Base-by-base conservation (phyloP, 306 rosid genomes). In the Bauhinia variegata region DNA sequence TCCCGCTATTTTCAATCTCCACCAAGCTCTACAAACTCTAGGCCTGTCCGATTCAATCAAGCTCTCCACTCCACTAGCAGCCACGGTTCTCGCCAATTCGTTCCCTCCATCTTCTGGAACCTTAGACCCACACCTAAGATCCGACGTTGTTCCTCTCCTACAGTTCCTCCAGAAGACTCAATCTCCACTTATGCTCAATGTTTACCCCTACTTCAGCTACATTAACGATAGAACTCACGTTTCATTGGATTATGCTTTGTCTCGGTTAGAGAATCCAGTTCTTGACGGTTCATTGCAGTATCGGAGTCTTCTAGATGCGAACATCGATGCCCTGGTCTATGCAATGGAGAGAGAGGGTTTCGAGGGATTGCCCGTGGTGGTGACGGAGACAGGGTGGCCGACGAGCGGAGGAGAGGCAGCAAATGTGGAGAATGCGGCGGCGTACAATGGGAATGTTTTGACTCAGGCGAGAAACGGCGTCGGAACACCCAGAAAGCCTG, bases 301-400 rank as follows among this genome's bases (percentile, higher is more conserved):
- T 46, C 4, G 33, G 0, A 74, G 75, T 30, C 65, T 79, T 36
- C 64, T 68, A 10, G 73, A 79, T 49, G 60, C 65, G 54, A 73
- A 76, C 5, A 34, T 79, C 5, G 76, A 79, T 5, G 65, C 73
- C 6, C 57, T 79, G 50, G 79, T 68, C 49, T 68, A 23, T 9
- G 79, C 79, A 7, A 63, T 68, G 66, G 83, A 79, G 71, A 73
- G 53, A 68, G 76, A 63, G 13, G 76, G 79, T 7, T 65, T 54
- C 11, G 54, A 23, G 4, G 69, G 71, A 4, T 54, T 69, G 32
- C 23, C 37, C 3, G 79, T 73, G 31, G 65, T 63, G 63, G 83
- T 68, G 55, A 41, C 79, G 2, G 69, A 73, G 76, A 73, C 73
- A 0, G 79, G 64, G 60, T 74, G 79, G 79, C 79, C 79, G 13